A percentile compares a stretch with the other conserved stretches of the same genome.
Conservation (phyloP, 2,329 filamentous ascomycete genomes). For the Colletotrichum neosansevieriae region DNA sequence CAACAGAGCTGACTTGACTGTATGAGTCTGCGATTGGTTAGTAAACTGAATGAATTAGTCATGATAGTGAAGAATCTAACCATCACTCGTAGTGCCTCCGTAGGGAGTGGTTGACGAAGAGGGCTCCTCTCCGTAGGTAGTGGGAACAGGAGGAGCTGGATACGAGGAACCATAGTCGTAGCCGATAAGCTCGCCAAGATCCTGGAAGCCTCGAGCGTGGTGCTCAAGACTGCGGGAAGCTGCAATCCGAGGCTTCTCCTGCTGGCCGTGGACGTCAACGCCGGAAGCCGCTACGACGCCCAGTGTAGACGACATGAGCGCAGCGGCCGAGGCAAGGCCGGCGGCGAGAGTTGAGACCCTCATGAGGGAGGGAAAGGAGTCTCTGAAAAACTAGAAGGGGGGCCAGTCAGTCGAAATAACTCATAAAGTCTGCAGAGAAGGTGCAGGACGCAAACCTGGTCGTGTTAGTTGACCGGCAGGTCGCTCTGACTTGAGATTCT, state of each 20-base stretch:
- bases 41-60: not conserved
- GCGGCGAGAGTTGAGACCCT: slow-evolving; percentile 48
- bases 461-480: not conserved
- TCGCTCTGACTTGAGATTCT: not conserved
- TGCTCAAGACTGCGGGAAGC: not conserved
- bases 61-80: not conserved
- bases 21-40: slow-evolving; percentile 2
- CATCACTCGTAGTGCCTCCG: not conserved
- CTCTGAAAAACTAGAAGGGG: not conserved
- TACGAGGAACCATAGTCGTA: slow-evolving; percentile 38
- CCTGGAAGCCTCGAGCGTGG: slow-evolving; percentile 1
- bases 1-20: not conserved
- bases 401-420: not conserved
- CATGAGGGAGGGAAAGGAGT: slow-evolving; percentile 47
- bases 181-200: slow-evolving; percentile 12
- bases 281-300: slow-evolving; percentile 9
- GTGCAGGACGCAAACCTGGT: not conserved
- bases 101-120: slow-evolving; percentile 6
- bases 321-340: slow-evolving; percentile 50
- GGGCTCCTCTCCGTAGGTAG: slow-evolving; percentile 26
- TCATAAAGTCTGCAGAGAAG: no score
- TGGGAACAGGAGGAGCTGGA: slow-evolving; percentile 13
- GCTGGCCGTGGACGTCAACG: not conserved
- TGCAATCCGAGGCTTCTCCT: not conserved
- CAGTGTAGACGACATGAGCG: slow-evolving; percentile 45